A percentile compares a stretch with the other conserved stretches of the same genome.
Conservation (phyloP, 345 rosid species). For the Iberis pinnata region DNA sequence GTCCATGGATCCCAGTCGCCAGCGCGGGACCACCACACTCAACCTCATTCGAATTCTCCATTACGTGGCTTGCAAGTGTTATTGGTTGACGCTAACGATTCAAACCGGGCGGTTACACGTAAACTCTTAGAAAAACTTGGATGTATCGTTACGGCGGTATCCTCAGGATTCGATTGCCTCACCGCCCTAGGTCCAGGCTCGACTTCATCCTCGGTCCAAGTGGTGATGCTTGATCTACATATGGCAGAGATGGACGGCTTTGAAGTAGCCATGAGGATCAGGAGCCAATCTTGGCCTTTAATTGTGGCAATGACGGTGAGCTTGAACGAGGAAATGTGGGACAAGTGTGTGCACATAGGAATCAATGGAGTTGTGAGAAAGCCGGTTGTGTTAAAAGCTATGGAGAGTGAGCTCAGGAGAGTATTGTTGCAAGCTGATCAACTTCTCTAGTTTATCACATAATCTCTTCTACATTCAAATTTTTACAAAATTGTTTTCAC, state of each 20-base stretch:
- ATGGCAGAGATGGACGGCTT: constrained; percentile 68
- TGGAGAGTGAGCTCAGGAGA: constrained; percentile 66
- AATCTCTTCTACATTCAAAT: not conserved
- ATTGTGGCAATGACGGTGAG: constrained; percentile 58
- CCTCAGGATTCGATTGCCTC: constrained; percentile 77
- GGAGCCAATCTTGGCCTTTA: constrained; percentile 63
- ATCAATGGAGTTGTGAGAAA: constrained; percentile 75
- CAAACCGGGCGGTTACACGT: constrained; percentile 67
- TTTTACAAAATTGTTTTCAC: constrained; percentile 14
- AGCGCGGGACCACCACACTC: constrained; percentile 41
- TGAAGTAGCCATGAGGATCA: constrained; percentile 70
- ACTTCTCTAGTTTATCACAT: constrained; percentile 25
- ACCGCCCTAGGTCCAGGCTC: constrained; percentile 39
- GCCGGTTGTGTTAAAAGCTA: constrained; percentile 57
- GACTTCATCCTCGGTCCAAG: constrained; percentile 42
- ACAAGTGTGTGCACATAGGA: constrained; percentile 56
- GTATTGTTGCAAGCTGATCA: constrained; percentile 50
- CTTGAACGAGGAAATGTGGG: constrained; percentile 53
- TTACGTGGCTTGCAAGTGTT: constrained; percentile 67
- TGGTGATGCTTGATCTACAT: constrained; percentile 74
- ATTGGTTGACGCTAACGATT: constrained; percentile 62
- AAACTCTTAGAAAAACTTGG: constrained; percentile 82
- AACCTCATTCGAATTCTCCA: constrained; percentile 43
- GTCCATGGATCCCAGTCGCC: constrained; percentile 38
- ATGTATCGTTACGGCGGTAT: constrained; percentile 56